A percentile compares a stretch with the other conserved stretches of the same genome.
Conservation (phyloP, 768 basidiomycete genomes). For the Leccinum boreale region DNA sequence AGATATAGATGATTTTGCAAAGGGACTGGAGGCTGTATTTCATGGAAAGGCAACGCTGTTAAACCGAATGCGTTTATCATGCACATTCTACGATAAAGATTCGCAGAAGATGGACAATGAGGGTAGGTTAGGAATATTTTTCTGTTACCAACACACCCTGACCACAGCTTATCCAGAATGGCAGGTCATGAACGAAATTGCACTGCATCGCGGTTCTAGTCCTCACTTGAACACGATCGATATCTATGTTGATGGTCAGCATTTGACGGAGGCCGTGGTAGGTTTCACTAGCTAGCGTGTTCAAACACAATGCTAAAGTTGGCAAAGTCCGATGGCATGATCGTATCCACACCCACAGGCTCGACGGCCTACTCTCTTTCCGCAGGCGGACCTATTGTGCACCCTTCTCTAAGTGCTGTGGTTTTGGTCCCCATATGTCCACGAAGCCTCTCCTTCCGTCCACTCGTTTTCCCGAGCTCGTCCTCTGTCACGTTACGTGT, state of each 20-base stretch:
- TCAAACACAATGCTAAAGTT: slow-evolving; percentile 12
- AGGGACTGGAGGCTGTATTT: slow-evolving; percentile 77
- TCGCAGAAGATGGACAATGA: slow-evolving; percentile 56
- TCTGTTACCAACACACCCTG: slow-evolving; percentile 1
- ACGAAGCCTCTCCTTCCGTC: slow-evolving; percentile 86
- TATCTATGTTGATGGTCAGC: slow-evolving; percentile 90
- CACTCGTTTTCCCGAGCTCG: slow-evolving; percentile 84
- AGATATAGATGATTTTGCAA: slow-evolving; percentile 89
- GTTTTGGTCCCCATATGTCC: slow-evolving; percentile 97
- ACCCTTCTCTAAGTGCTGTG: slow-evolving; percentile 85
- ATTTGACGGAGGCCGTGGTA: slow-evolving; percentile 93
- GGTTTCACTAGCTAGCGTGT: slow-evolving; percentile 31
- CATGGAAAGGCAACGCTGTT: slow-evolving; percentile 77
- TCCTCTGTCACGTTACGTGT: slow-evolving; percentile 74
- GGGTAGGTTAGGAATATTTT: slow-evolving; percentile 39
- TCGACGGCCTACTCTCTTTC: slow-evolving; percentile 96
- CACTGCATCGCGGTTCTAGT: slow-evolving; percentile 86
- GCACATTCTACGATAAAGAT: slow-evolving; percentile 66
- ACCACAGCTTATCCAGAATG: slow-evolving; percentile 49
- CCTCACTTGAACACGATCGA: slow-evolving; percentile 93
- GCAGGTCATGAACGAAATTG: slow-evolving; percentile 98
- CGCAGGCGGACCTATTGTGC: slow-evolving; percentile 94
- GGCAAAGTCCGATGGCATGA: slow-evolving; percentile 82
- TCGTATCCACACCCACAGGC: slow-evolving; percentile 93
- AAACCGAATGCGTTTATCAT: slow-evolving; percentile 87